Percentiles rank a stretch among this genome's conserved stretches.
These are phyloP conservation scores for Marsdenia floribunda DNA, from an alignment of 257 asterid species.

Conservation along the genomic window DNA sequence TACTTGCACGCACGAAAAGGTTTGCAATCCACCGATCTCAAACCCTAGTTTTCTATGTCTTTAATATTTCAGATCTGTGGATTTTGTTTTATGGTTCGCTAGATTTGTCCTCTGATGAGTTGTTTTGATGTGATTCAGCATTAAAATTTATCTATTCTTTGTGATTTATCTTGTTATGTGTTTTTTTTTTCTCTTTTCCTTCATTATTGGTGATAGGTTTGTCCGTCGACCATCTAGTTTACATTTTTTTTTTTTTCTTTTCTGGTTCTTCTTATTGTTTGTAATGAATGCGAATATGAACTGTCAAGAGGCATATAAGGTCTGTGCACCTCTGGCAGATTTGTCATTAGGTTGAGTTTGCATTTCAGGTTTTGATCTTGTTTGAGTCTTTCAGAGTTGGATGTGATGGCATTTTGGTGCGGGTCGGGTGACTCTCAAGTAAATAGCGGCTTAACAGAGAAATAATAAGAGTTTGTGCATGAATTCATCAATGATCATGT, in stretches of 20 bases:
- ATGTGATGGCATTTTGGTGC: background rate
- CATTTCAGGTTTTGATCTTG: background rate
- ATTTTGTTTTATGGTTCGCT: background rate
- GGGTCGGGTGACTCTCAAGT: background rate
- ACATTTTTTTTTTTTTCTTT: too few species aligned
- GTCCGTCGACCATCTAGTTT: background rate
- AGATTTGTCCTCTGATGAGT: background rate
- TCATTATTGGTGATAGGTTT: background rate
- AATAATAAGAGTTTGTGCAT: background rate
- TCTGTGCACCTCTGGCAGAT: background rate
- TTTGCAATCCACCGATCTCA: slow-evolving; percentile 4
- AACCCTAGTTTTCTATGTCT: background rate
- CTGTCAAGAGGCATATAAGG: background rate
- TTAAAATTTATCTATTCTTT: background rate
- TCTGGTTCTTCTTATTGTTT: background rate
- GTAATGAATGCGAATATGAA: background rate
- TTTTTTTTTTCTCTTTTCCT: background rate
- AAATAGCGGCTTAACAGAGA: background rate
- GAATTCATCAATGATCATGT: background rate
- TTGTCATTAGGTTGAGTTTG: background rate
- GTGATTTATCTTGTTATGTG: background rate
- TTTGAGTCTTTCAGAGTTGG: background rate
- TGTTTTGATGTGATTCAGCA: background rate
- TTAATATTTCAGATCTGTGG: slow-evolving; percentile 21
- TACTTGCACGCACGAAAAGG: background rate